Evolutionary conservation across 139 green algal genomes (phyloP), one percentile per base, ranked within the genome.

Genomic region (Picochlorum costavermella): DNA sequence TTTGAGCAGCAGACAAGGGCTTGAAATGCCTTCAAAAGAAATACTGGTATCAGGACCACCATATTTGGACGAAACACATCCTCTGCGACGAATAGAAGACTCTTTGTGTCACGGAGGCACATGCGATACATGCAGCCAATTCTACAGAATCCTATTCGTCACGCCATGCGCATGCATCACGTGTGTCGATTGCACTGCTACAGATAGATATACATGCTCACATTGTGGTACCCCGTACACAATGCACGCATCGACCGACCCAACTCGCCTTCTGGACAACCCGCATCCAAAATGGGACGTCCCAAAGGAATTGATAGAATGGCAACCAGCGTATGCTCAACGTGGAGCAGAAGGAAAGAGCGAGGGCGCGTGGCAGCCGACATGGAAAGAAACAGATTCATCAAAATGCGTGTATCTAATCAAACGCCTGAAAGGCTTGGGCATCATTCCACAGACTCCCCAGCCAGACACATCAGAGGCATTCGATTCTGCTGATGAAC

Each of bases 261-360:
- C 84, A 0, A 77, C 33, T 1, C 78, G 90, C 2, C 25, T 48
- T 12, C 46, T 65, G 40, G 68, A 77, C 72, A 64, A 83, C 45
- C 61, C 74, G 1, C 63, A 80, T 31, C 86, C 86, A 53, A 84
- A 91, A 70, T 94, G 84, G 84, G 62, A 70, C 2, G 86, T 92
- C 12, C 72, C 91, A 0, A 51, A 86, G 13, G 82, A 97, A 55
- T 60, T 98, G 23, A 98, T 98, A 57, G 91, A 98, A 79, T 88
- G 82, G 78, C 92, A 98, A 82, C 84, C 90, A 0, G 84, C 88
- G 28, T 97, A 90, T 62, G 73, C 85, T 13, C 90, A 96, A 75
- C 51, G 16, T 63, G 60, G 65, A 2, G 70, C 69, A 8, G 57
- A 66, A 43, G 69, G 69, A 25, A n/a, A 55, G 1, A 3, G 29